Evolutionary conservation across 768 basidiomycete genomes (phyloP).

Genomic region (Mycena latifolia): DNA sequence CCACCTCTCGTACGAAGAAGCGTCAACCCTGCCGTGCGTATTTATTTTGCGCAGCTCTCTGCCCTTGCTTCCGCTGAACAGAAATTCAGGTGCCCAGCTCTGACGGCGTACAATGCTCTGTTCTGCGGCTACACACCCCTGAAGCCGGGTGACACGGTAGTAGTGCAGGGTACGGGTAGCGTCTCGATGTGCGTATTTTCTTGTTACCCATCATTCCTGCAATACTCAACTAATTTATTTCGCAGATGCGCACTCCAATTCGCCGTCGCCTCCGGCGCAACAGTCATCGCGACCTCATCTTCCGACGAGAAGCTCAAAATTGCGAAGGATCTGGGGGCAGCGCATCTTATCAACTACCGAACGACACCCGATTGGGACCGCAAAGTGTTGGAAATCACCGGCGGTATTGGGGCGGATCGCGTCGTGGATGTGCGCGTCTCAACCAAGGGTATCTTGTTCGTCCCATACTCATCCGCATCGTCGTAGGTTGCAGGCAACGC

Average conservation of each 20-base stretch:
- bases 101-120: conserved; percentile 63
- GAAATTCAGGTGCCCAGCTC: conserved; percentile 51
- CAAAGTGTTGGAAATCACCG: conserved; percentile 52
- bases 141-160: conserved; percentile 62
- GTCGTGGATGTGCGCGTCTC: conserved; percentile 42
- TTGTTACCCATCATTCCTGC: background rate
- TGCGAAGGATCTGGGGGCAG: conserved; percentile 55
- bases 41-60: background rate
- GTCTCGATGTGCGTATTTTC: conserved; percentile 51
- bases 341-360: conserved; percentile 65
- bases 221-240: conserved; percentile 33
- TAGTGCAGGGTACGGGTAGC: conserved; percentile 61
- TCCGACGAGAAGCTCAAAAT: conserved; percentile 60
- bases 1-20: conserved; percentile 73
- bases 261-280: conserved; percentile 62
- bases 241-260: conserved; percentile 59
- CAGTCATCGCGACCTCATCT: conserved; percentile 64
- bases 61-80: background rate
- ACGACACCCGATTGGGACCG: conserved; percentile 62
- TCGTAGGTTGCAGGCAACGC: conserved; percentile 56
- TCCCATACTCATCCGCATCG: background rate
- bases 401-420: conserved; percentile 38
- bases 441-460: background rate
- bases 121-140: conserved; percentile 52
- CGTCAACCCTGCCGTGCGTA: conserved; percentile 70